These are phyloP conservation scores for Phytopythium ostracodes DNA, from an alignment of 352 stramenopile species.

Conservation along the genomic window DNA sequence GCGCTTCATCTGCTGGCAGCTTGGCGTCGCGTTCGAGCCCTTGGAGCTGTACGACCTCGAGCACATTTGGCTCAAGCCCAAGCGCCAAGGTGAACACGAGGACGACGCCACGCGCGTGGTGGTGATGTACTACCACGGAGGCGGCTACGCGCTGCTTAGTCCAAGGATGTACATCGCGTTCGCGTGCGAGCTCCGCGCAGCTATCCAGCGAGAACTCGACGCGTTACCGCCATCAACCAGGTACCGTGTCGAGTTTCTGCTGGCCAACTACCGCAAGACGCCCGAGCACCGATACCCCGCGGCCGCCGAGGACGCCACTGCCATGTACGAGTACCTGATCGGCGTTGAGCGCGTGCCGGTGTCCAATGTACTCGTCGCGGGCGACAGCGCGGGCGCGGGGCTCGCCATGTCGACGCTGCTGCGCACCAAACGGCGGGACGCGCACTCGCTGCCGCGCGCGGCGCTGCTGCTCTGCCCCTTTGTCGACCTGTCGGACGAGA, in stretches of 20 bases:
- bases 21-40: slow-evolving; percentile 18
- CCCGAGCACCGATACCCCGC: slow-evolving; percentile 27
- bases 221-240: background rate
- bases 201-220: slow-evolving; percentile 19
- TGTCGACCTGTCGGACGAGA: slow-evolving; percentile 31
- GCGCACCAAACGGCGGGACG: slow-evolving; percentile 18
- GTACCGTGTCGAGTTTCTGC: slow-evolving; percentile 29
- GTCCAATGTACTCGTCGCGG: slow-evolving; percentile 30
- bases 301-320: slow-evolving; percentile 25
- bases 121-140: slow-evolving; percentile 55
- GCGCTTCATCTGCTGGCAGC: slow-evolving; percentile 17
- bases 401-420: slow-evolving; percentile 37
- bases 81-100: slow-evolving; percentile 1
- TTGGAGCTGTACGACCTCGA: slow-evolving; percentile 35
- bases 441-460: slow-evolving; percentile 21
- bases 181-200: slow-evolving; percentile 16
- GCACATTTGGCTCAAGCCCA: slow-evolving; percentile 45
- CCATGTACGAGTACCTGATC: slow-evolving; percentile 43
- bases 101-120: slow-evolving; percentile 14
- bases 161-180: slow-evolving; percentile 35
- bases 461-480: slow-evolving; percentile 32
- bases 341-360: slow-evolving; percentile 21
- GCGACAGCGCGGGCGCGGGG: slow-evolving; percentile 34
- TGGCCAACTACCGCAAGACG: slow-evolving; percentile 44
- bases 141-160: slow-evolving; percentile 38